Evolutionary conservation across 2,329 filamentous ascomycete species (phyloP).

Genomic region (Colletotrichum sidae): DNA sequence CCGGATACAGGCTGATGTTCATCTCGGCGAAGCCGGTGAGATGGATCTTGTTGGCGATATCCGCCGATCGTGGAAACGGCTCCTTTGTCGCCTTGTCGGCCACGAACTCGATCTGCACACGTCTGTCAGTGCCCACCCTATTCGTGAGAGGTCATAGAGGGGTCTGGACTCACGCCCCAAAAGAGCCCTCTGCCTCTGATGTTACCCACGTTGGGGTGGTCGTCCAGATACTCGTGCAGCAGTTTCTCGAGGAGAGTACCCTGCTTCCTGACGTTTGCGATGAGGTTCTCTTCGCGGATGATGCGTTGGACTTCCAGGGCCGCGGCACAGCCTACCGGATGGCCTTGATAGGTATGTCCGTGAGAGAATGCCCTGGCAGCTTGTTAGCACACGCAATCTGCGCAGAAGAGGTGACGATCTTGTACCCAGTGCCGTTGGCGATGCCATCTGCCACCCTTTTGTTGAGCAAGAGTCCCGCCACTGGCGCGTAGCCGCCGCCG

Average conservation of each 20-base stretch:
- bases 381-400: background rate
- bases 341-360: conserved; percentile 72
- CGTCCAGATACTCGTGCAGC: conserved; percentile 40
- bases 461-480: conserved; percentile 66
- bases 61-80: conserved; percentile 46
- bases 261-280: conserved; percentile 68
- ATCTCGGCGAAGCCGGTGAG: conserved; percentile 55
- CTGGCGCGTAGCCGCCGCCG: conserved; percentile 65
- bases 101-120: conserved; percentile 44
- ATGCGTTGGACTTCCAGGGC: conserved; percentile 73
- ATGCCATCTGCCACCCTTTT: conserved; percentile 61
- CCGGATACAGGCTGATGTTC: conserved; percentile 60
- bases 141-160: background rate
- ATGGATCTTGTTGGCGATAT: conserved; percentile 41
- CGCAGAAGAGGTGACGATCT: conserved; percentile 25
- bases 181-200: conserved; percentile 47
- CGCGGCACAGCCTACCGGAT: conserved; percentile 69
- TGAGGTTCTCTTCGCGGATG: conserved; percentile 65
- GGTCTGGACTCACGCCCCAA: conserved; percentile 41
- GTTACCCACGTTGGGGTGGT: conserved; percentile 44
- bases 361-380: conserved; percentile 52
- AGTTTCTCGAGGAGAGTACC: conserved; percentile 50
- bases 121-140: conserved; percentile 7
- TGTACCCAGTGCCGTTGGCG: conserved; percentile 54
- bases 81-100: conserved; percentile 42